Percentiles rank a stretch among this genome's conserved stretches.
Conservation (phyloP, 495 filamentous ascomycete species). For the Endocarpon pusillum region DNA sequence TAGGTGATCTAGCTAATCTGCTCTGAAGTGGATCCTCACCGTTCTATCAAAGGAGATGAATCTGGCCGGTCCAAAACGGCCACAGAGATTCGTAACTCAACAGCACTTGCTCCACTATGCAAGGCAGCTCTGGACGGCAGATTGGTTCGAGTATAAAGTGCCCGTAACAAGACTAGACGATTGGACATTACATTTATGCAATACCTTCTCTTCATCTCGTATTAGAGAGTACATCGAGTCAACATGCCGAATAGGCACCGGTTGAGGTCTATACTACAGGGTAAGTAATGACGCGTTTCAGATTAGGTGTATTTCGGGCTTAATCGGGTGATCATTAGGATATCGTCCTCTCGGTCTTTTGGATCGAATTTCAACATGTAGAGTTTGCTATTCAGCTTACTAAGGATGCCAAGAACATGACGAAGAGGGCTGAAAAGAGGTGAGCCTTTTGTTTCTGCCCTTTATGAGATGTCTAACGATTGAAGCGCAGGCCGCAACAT, state of each 20-base stretch:
- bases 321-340: too few relatives aligned
- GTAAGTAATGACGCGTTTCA: constrained; percentile 1
- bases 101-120: neutral
- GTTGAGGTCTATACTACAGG: constrained; percentile 3
- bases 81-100: neutral
- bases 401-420: constrained; percentile 9
- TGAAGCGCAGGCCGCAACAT: constrained; percentile 5
- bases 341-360: constrained; percentile 7
- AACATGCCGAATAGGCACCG: constrained; percentile 3
- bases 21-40: too few relatives aligned
- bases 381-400: constrained; percentile 9
- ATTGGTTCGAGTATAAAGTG: neutral
- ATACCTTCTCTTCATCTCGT: neutral
- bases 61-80: too few relatives aligned
- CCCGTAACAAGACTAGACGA: neutral
- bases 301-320: too few relatives aligned
- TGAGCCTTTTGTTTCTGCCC: too few relatives aligned
- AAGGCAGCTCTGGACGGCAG: neutral
- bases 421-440: constrained; percentile 2
- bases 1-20: too few relatives aligned
- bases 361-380: constrained; percentile 6
- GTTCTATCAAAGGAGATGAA: too few relatives aligned
- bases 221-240: constrained; percentile 6
- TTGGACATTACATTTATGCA: neutral
- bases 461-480: too few relatives aligned